Base-by-base conservation (phyloP, 352 stramenopile genomes). In the Globisporangium okanoganense region DNA sequence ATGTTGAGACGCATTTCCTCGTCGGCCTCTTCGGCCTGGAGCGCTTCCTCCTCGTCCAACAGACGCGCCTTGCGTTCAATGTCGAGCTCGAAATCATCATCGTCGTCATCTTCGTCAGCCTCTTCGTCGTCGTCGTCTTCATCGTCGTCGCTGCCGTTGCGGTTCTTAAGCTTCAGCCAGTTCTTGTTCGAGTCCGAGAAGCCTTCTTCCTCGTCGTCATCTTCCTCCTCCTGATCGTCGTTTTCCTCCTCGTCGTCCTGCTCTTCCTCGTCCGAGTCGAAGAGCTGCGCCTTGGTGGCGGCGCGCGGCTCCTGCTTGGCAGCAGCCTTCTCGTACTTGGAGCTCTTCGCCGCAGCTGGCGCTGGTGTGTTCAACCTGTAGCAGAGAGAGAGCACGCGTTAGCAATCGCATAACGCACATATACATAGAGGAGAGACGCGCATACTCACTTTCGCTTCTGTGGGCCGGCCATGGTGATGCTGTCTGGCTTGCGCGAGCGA, bases 1-100 rank as follows among this genome's bases (percentile, higher is more conserved):
- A 95, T 88, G 72, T 95, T 87, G n/a, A 94, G 75, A 14, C 83
- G 83, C 77, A 96, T 90, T 61, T 94, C 82, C 44, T 92, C 85
- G 3, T 95, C 78, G 13, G 83, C 88, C 55, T 96, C 86, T 33
- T 82, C 66, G 10, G 73, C 82, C 62, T 93, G 79, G 12, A 69
- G 70, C 38, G 63, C 86, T 51, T 93, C 79, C 54, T 87, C 82
- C 43, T 94, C 81, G 58, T 95, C 81, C 61, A 94, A 67, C 22
- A 88, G 71, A 35, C 84, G 80, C 63, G 85, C 77, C 64, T 97
- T 96, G 67, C 83, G 84, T 58, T 96, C 85, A 70, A 94, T 93
- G 50, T 92, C 87, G 18, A 93, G 77, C 65, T 97, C 85, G 35
- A 88, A 78, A 22, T 86, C 72, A 56, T 89, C 77, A 61, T 80